Evolutionary conservation across 106 monocot species (phyloP), one percentile per base, ranked within the genome.

Genomic region (Vanilla planifolia): DNA sequence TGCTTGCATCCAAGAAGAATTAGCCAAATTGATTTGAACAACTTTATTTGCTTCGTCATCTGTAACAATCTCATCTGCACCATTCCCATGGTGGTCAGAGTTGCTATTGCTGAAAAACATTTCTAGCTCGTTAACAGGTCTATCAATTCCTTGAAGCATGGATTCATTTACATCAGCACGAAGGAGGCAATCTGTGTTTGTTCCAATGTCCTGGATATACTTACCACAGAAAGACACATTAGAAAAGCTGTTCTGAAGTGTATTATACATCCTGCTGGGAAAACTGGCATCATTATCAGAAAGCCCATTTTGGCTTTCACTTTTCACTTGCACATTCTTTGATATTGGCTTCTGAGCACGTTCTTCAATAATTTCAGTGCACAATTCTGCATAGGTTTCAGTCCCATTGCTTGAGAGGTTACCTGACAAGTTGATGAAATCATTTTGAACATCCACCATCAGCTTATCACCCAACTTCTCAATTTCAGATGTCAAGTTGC

Each of bases 61-160:
- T 24, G 60, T 44, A 43, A 45, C 35, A 24, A 59, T 42, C 64
- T 59, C 60, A 68, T 63, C 39, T 63, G 63, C 60, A 60, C 22
- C 62, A 62, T 56, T 62, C 28, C 21, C 64, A 34, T 62, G 59
- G 24, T 56, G 48, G 48, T 37, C 44, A 30, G 43, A 26, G 35
- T 57, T 57, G 21, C 59, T 51, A 32, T 46, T 41, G 44, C 53
- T 50, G 33, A 69, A 73, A 64, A 62, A 70, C 20, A 55, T 65
- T 48, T 79, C 73, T n/a, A 84, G 43, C 61, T 71, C 74, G 33
- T 51, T 66, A 60, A 48, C 55, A 40, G 46, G 58, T 37, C 51
- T 60, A 40, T 59, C 67, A 59, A 76, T 65, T 51, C 61, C 71
- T 24, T 69, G 66, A 53, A 71, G 57, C 21, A 67, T 8, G 55